Evolutionary conservation across 2,329 filamentous ascomycete species (phyloP), one percentile per base, ranked within the genome.

Genomic region (Thelonectria discophora): DNA sequence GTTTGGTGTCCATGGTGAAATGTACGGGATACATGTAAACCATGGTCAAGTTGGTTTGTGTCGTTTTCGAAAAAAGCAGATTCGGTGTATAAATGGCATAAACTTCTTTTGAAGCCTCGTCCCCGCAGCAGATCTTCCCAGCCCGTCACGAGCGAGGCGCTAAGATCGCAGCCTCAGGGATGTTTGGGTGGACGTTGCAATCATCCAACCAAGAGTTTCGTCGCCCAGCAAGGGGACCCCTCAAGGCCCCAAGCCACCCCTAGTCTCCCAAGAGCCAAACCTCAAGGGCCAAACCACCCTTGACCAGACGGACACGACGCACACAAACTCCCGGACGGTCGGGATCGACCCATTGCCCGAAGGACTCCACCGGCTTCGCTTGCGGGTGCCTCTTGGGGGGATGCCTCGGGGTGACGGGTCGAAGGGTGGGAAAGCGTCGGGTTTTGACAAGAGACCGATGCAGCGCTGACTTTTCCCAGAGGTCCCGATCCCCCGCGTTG

Each of bases 281-380:
- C 30, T 27, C 13, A 17, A 42, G 18, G n/a, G 24, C 58, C 46
- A 45, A 37, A 24, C 7, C 27, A n/a, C 3, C 12, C 24, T 15
- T 60, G 46, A 15, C n/a, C 18, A 9, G 55, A 40, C 58, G 55
- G 37, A 17, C 17, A 47, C 37, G 39, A 24, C 13, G 24, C 52
- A 12, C 39, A 46, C 39, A 43, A 52, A 52, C 63, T 65, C 47
- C 64, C 69, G 67, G 69, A 39, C 48, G 54, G 62, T 69, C 69
- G 69, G 69, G 53, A 47, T 58, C n/a, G 15, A 67, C 21, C 48
- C 51, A 46, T 18, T 30, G 45, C 46, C 69, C 69, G 69, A 70
- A 65, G 40, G 55, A 15, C 58, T 45, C 65, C 60, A 65, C 59
- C 34, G 32, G 34, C 37, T 21, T 51, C 32, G 32, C 42, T 27